These are phyloP conservation scores for Sarocladium kiliense DNA, from an alignment of 2,329 filamentous ascomycete genomes.

Conservation along the genomic window DNA sequence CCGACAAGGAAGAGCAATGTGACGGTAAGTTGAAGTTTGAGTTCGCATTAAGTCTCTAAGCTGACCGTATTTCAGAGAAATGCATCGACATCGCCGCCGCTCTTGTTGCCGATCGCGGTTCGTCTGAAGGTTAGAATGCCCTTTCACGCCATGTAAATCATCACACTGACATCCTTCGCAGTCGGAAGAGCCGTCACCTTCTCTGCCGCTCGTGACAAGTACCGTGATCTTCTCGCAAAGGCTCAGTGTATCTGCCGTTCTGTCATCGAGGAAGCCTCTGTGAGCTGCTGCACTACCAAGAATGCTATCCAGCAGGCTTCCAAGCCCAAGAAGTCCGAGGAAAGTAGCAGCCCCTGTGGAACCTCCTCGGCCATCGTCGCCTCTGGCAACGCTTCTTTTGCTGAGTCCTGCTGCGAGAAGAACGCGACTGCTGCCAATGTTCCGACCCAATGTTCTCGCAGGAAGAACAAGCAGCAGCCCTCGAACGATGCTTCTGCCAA, in stretches of 20 bases:
- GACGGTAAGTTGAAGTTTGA: too few relatives aligned
- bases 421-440: not conserved
- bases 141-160: not conserved
- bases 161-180: not conserved
- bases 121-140: not conserved
- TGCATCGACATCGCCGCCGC: not conserved
- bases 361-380: not conserved
- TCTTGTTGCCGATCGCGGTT: not conserved
- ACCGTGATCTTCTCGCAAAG: not conserved
- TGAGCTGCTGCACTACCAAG: not conserved
- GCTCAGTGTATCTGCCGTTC: conserved; percentile 1
- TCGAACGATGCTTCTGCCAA: not conserved
- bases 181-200: conserved; percentile 2
- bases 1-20: not conserved
- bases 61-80: not conserved
- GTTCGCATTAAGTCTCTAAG: too few relatives aligned
- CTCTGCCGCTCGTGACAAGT: conserved; percentile 1
- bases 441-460: not conserved
- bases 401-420: not conserved
- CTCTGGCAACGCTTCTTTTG: not conserved
- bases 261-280: not conserved
- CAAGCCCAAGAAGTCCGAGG: not conserved
- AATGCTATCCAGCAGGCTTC: not conserved
- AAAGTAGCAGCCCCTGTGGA: not conserved
- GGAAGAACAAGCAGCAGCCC: not conserved